A percentile compares a stretch with the other conserved stretches of the same genome.
phyloP scores from a whole-genome alignment of 495 filamentous ascomycete genomes.

The Lophiostoma macrostomum region DNA sequence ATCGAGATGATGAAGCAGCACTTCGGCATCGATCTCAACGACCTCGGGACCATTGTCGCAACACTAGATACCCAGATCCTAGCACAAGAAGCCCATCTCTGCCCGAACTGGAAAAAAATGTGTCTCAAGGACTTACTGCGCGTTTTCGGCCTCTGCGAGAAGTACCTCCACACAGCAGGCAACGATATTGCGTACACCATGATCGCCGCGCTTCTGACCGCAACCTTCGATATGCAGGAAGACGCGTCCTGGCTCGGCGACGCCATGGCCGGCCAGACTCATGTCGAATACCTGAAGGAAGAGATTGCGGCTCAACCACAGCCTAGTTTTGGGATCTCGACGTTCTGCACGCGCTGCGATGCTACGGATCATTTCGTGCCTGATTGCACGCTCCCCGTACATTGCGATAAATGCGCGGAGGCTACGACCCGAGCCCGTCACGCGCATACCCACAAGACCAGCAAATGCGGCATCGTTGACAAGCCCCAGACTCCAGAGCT shows the following conservation, averaged over 20 bases:
- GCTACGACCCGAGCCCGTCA: background rate
- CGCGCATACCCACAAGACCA: background rate
- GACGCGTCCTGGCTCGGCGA: too few relatives aligned
- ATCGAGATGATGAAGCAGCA: background rate
- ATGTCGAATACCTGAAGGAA: background rate
- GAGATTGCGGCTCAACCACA: background rate
- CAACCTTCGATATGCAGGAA: background rate
- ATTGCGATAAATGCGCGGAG: background rate
- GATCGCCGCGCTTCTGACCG: background rate
- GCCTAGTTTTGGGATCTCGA: background rate
- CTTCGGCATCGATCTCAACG: constrained; percentile 2
- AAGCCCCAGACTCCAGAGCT: too few relatives aligned
- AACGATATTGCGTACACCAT: constrained; percentile 9
- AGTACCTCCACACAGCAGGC: constrained; percentile 9
- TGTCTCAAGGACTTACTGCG: background rate
- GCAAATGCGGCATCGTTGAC: background rate
- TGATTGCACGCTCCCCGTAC: background rate
- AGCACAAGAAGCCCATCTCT: background rate
- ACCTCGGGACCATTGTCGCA: background rate
- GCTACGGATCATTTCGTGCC: background rate
- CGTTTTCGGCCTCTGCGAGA: background rate
- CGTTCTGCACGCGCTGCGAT: constrained; percentile 7
- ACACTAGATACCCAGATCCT: background rate
- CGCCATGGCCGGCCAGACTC: background rate
- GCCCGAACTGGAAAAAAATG: background rate